Percentiles rank a stretch among this genome's conserved stretches.
phyloP scores from a whole-genome alignment of 2,329 filamentous ascomycete species.

The Fusarium annulatum region DNA sequence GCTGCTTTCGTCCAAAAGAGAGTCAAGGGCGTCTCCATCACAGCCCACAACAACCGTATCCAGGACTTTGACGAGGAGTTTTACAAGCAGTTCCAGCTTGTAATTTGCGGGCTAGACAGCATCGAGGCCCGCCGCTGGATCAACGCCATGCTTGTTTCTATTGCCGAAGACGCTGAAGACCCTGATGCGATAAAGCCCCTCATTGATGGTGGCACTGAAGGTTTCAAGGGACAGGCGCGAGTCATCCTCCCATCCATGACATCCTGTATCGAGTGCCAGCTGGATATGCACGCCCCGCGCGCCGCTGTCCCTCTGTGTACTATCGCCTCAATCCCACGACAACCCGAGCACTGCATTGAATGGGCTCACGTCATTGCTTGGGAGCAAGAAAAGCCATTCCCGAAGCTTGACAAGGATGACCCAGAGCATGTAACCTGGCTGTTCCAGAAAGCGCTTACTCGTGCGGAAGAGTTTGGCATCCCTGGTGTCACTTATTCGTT shows the following conservation, averaged over 20 bases:
- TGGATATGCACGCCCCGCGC: slow-evolving; percentile 98
- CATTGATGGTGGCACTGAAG: slow-evolving; percentile 96
- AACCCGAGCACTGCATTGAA: slow-evolving; percentile 98
- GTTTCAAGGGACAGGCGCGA: slow-evolving; percentile 96
- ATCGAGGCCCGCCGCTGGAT: slow-evolving; percentile 99
- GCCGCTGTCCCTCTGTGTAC: slow-evolving; percentile 97
- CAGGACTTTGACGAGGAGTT: slow-evolving; percentile 97
- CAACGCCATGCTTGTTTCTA: slow-evolving; percentile 89
- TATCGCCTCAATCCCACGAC: slow-evolving; percentile 92
- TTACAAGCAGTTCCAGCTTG: slow-evolving; percentile 95
- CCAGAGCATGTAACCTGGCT: slow-evolving; percentile 98
- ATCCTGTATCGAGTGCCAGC: slow-evolving; percentile 96
- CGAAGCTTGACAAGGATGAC: slow-evolving; percentile 92
- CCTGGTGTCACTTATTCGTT: slow-evolving; percentile 92
- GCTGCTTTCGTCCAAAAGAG: slow-evolving; percentile 90
- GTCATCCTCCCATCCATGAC: slow-evolving; percentile 93
- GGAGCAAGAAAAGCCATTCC: slow-evolving; percentile 86
- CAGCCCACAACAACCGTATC: slow-evolving; percentile 91
- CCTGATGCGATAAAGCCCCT: slow-evolving; percentile 90
- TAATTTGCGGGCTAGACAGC: slow-evolving; percentile 95
- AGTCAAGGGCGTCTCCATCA: slow-evolving; percentile 92
- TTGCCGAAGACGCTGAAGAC: slow-evolving; percentile 82
- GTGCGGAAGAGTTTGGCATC: slow-evolving; percentile 90
- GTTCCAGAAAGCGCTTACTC: slow-evolving; percentile 82
- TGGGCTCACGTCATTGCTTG: slow-evolving; percentile 99